Conservation (phyloP, 441 rosid species). For the Eruca vesicaria region DNA sequence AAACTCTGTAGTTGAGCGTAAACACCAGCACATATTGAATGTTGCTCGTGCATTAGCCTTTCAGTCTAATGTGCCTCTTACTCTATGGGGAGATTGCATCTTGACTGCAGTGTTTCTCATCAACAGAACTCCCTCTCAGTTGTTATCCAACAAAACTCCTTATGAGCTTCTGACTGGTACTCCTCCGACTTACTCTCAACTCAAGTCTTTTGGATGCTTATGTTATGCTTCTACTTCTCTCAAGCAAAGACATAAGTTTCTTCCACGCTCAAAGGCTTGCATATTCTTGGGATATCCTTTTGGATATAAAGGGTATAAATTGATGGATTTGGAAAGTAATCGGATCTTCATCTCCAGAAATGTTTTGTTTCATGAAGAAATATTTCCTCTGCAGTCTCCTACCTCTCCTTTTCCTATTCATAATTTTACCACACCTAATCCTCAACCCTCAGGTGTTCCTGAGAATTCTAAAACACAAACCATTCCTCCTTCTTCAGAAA, state of each 20-base stretch:
- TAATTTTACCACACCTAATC: too few species aligned
- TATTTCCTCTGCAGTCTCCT: too few species aligned
- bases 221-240: neutral
- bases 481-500: neutral
- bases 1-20: neutral
- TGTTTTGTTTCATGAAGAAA: neutral
- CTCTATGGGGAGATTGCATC: neutral
- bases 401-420: neutral
- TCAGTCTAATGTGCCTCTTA: neutral
- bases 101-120: neutral
- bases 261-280: neutral
- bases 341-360: neutral
- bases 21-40: neutral
- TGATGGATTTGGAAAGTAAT: neutral
- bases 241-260: neutral
- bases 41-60: neutral
- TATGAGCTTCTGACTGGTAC: too few species aligned
- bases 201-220: neutral
- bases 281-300: neutral
- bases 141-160: neutral
- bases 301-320: neutral
- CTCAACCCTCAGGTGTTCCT: too few species aligned
- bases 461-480: too few species aligned
- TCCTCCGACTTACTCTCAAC: neutral
- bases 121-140: neutral